These are phyloP conservation scores for Piromyces sp. DNA, from an alignment of 192 early-diverging fungal genomes.

Conservation along the genomic window DNA sequence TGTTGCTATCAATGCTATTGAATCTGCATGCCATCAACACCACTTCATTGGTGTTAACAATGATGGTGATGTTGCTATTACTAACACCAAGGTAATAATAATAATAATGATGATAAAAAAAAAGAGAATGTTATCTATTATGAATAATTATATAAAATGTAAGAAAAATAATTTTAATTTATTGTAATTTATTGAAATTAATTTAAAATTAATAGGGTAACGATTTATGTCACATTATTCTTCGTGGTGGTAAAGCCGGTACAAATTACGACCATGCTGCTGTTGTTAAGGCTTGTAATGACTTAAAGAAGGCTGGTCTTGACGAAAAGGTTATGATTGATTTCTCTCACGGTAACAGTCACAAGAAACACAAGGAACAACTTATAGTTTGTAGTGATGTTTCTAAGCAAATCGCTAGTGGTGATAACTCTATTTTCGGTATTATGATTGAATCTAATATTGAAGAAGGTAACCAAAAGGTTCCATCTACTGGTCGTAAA, in stretches of 20 bases:
- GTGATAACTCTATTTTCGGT: conserved; percentile 48
- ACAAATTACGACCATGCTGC: conserved; percentile 66
- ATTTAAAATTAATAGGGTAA: conserved; percentile 33
- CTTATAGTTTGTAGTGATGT: conserved; percentile 49
- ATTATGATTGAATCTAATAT: conserved; percentile 92
- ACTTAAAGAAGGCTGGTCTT: conserved; percentile 43
- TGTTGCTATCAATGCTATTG: conserved; percentile 38
- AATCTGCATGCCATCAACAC: conserved; percentile 1
- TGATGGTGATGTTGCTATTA: conserved; percentile 79
- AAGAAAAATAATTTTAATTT: too few relatives aligned
- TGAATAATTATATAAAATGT: too few relatives aligned
- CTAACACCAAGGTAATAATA: conserved; percentile 33
- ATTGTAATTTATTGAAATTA: not conserved
- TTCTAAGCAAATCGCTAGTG: conserved; percentile 52
- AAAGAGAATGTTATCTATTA: too few relatives aligned
- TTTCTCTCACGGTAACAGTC: conserved; percentile 83
- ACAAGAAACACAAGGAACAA: conserved; percentile 80
- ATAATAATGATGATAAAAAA: too few relatives aligned
- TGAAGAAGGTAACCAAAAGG: conserved; percentile 70
- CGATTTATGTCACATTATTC: conserved; percentile 68
- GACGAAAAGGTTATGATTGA: conserved; percentile 75
- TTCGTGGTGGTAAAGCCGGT: conserved; percentile 72
- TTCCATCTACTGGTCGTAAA: conserved; percentile 41
- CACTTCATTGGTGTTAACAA: conserved; percentile 57
- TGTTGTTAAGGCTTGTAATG: conserved; percentile 33